Evolutionary conservation across 1,284 basidiomycete species (phyloP), one percentile per base, ranked within the genome.

Genomic region (Anthracocystis walkeri): DNA sequence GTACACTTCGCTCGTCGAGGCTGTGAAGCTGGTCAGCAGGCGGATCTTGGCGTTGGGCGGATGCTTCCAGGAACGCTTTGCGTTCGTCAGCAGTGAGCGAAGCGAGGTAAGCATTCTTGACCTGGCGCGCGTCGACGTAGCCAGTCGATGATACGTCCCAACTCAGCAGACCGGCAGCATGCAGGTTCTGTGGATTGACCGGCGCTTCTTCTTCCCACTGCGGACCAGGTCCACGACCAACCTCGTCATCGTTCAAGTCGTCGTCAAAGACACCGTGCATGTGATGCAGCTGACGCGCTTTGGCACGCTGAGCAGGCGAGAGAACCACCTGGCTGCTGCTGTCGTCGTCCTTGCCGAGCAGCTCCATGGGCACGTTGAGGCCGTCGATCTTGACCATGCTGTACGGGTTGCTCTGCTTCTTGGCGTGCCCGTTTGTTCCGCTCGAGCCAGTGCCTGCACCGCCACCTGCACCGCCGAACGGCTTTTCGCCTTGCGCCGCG

Each of bases 191-290:
- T 11, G 57, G 58, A 25, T 75, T 53, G 52, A 66, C 41, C 16
- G 44, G 52, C 12, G 56, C 44, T 25, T 75, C 72, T 48, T 75
- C 72, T 31, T 63, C 75, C 73, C 75, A 75, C 10, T 50, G 46
- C 1, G 70, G 71, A 38, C 45, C 63, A 10, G 29, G 51, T n/a
- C 73, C 70, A 18, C 58, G 64, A 16, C 66, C 75, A 23, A 41
- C 38, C 49, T 76, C 74, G 33, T 76, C 74, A 21, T 76, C 74
- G 44, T 64, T 38, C 25, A 77, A 54, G 25, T 77, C 75, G 38
- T 77, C 75, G 52, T 77, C 75, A 58, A 75, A 77, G 20, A 77
- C 64, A 29, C 75, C 75, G 60, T 77, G 75, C 1, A 77, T 77
- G 45, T 75, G 66, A 50, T 77, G 66, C 42, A 77, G 65, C 60